Base-by-base conservation (phyloP, 176 grass and related monocot species). In the Musa itinerans region DNA sequence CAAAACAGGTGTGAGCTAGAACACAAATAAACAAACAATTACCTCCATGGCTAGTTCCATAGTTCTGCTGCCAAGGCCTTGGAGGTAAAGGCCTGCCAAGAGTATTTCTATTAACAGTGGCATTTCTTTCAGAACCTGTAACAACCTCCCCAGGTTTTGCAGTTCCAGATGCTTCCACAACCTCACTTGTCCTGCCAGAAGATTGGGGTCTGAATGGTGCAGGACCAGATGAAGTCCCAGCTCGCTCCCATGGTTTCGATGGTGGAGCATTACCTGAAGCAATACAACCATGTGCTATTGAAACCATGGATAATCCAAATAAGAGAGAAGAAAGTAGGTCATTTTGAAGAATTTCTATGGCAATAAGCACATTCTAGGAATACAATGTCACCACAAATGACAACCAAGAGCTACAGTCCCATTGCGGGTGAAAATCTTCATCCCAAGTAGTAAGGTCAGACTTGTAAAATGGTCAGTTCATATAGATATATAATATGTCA, bases 61-160 rank as follows among this genome's bases (percentile, higher is more conserved):
- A 85, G 74, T 91, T 89, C 80, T 99, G 34, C 34, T 43, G 90
- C 96, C 96, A 99, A 8, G 96, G 88, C 20, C 96, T 88, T 68
- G 84, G 80, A 1, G 89, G 90, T 63, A 97, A 73, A 34, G 86
- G 55, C 70, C 91, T 92, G 0, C 83, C 72, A 10, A 92, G 23
- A 52, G 81, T 53, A 78, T 71, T 87, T 65, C 79, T 52, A 48
- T 79, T 84, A 55, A 73, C n/a, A 15, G 89, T 14, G 1, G n/a
- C 69, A 14, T 81, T 89, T 61, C 65, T 71, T 20, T 89, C 87
- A 4, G 76, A 24, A 2, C 80, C 71, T 17, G 85, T 15, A 49
- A 99, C 68, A 11, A 81, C 81, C 74, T 99, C 96, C 17, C 96
- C 91, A 4, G 91, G 89, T 71, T 88, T 99, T n/a, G 91, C 91